Evolutionary conservation across 345 rosid genomes (phyloP).

Genomic region (Raphanus raphanistrum): DNA sequence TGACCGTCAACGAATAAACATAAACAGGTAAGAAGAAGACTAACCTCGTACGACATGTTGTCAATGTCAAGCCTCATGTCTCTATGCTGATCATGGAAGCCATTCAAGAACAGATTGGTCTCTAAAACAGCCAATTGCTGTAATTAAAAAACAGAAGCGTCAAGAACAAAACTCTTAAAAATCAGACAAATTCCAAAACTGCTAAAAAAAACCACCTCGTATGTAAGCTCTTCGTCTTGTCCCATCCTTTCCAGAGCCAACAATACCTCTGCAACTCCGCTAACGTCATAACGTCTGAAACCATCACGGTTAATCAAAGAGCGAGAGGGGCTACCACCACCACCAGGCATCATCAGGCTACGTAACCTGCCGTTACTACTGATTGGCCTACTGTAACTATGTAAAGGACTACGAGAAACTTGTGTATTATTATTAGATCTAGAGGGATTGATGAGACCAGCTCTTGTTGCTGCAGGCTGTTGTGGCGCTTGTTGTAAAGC

Average conservation of each 20-base stretch:
- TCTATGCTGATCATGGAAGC: slow-evolving; percentile 83
- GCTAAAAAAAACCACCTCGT: slow-evolving; percentile 57
- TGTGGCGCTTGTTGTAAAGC: slow-evolving; percentile 45
- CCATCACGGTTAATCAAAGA: slow-evolving; percentile 53
- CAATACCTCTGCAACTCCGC: slow-evolving; percentile 93
- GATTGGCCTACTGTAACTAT: slow-evolving; percentile 35
- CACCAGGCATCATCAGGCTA: slow-evolving; percentile 45
- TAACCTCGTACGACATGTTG: slow-evolving; percentile 95
- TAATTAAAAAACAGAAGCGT: slow-evolving; percentile 28
- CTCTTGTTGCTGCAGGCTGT: slow-evolving; percentile 45
- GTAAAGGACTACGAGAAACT: slow-evolving; percentile 31
- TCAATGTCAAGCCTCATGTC: slow-evolving; percentile 98
- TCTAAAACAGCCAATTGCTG: slow-evolving; percentile 91
- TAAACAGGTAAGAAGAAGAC: slow-evolving; percentile 17
- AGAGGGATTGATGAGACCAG: slow-evolving; percentile 46
- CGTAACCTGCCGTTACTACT: slow-evolving; percentile 39
- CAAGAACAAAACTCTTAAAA: background rate
- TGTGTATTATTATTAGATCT: slow-evolving; percentile 36
- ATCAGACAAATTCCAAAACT: background rate
- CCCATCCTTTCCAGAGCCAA: slow-evolving; percentile 89
- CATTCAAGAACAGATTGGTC: slow-evolving; percentile 70
- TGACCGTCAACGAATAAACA: background rate
- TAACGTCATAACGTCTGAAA: slow-evolving; percentile 63
- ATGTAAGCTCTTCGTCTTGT: slow-evolving; percentile 70
- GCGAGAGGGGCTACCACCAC: slow-evolving; percentile 48